Conservation (phyloP, 208 protist genomes). For the Leptomonas seymouri region DNA sequence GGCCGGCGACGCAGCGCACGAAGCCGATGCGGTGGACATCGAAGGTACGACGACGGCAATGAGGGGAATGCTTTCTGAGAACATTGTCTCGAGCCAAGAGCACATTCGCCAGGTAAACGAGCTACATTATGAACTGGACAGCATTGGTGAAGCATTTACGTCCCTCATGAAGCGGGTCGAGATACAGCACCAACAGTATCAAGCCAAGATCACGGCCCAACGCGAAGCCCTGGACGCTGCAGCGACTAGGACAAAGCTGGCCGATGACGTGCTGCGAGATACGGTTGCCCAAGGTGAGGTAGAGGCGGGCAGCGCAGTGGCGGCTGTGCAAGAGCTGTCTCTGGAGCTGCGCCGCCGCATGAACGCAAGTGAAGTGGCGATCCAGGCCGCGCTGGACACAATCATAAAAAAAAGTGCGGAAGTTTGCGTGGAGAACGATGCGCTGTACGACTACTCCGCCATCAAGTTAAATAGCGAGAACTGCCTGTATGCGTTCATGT, state of each 20-base stretch:
- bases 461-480: slow-evolving; percentile 46
- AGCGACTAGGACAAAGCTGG: slow-evolving; percentile 61
- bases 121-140: slow-evolving; percentile 25
- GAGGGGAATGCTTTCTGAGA: background rate
- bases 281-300: slow-evolving; percentile 39
- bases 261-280: slow-evolving; percentile 60
- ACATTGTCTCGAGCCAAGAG: background rate
- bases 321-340: slow-evolving; percentile 42
- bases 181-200: slow-evolving; percentile 32
- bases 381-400: slow-evolving; percentile 37
- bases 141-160: slow-evolving; percentile 32
- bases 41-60: background rate
- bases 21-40: too few relatives aligned
- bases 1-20: too few relatives aligned
- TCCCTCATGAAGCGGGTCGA: slow-evolving; percentile 47
- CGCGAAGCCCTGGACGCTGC: slow-evolving; percentile 52
- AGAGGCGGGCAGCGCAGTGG: slow-evolving; percentile 45
- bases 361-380: slow-evolving; percentile 50
- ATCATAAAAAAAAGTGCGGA: slow-evolving; percentile 57
- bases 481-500: slow-evolving; percentile 45
- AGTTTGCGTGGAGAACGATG: slow-evolving; percentile 54
- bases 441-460: slow-evolving; percentile 44
- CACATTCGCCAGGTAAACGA: slow-evolving; percentile 13
- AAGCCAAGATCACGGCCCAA: slow-evolving; percentile 43
- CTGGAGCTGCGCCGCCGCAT: slow-evolving; percentile 63